These are phyloP conservation scores for Panicum hallii DNA, from an alignment of 202 grass and related monocot species.

Conservation along the genomic window DNA sequence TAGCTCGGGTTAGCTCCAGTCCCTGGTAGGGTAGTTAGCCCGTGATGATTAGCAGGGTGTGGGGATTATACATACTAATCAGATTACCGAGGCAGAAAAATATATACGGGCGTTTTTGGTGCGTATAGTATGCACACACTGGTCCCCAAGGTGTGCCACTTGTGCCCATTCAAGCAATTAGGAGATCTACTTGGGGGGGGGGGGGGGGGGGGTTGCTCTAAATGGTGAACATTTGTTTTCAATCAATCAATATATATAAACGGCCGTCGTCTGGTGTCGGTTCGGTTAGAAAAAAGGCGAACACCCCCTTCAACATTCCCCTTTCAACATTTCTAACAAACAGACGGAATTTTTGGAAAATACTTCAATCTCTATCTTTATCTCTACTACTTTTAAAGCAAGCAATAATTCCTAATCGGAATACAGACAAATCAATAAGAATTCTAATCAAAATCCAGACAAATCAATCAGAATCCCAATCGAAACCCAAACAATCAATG, in stretches of 20 bases:
- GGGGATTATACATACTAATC: not conserved
- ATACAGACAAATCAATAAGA: too few species aligned
- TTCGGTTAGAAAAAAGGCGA: too few species aligned
- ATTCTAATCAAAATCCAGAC: too few species aligned
- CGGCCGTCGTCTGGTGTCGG: too few species aligned
- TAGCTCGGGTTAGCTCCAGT: not conserved
- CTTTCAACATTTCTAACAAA: not conserved
- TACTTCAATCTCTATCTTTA: not conserved
- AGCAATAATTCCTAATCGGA: too few species aligned
- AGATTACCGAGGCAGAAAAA: not conserved
- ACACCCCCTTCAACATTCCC: not conserved
- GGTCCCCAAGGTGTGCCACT: not conserved
- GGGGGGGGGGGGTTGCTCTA: not conserved
- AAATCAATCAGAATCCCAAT: too few species aligned
- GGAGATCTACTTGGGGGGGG: not conserved
- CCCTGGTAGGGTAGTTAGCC: not conserved
- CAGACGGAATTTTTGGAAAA: not conserved
- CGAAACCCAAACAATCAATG: too few species aligned
- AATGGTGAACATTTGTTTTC: not conserved
- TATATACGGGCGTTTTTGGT: not conserved
- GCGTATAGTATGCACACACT: too few species aligned
- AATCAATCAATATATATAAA: too few species aligned
- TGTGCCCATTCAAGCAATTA: not conserved
- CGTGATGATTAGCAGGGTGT: not conserved
- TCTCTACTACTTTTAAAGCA: too few species aligned